Conservation (phyloP, 2,329 filamentous ascomycete species). For the Fusarium tanahbumbuense region DNA sequence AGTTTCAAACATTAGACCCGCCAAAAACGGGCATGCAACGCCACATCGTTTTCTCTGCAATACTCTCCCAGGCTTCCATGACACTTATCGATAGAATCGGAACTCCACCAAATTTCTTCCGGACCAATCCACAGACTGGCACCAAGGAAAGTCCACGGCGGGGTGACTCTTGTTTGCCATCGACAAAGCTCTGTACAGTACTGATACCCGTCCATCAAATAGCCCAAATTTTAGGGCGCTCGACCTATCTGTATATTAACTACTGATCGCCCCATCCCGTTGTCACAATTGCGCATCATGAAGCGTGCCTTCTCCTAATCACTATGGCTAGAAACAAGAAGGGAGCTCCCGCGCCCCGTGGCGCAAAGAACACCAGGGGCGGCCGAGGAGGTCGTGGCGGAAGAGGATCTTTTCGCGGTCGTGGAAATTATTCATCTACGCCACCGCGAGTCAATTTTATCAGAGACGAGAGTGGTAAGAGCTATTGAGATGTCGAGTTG, state of each 20-base stretch:
- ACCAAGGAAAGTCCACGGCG: slow-evolving; percentile 12
- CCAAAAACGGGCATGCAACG: slow-evolving; percentile 4
- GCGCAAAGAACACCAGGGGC: slow-evolving; percentile 35
- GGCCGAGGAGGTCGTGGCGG: slow-evolving; percentile 35
- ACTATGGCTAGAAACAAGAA: slow-evolving; percentile 45
- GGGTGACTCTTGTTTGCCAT: slow-evolving; percentile 40
- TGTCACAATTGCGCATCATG: slow-evolving; percentile 20
- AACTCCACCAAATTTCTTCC: slow-evolving; percentile 5
- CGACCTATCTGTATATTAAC: neutral
- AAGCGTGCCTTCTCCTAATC: neutral
- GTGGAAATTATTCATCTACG: slow-evolving; percentile 16
- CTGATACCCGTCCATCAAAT: slow-evolving; percentile 3
- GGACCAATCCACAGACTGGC: slow-evolving; percentile 24
- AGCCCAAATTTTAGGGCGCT: neutral
- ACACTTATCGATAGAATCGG: slow-evolving; percentile 24
- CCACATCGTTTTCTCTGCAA: neutral
- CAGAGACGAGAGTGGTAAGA: slow-evolving; percentile 34
- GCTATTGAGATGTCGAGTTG: neutral
- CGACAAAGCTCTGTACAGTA: slow-evolving; percentile 2
- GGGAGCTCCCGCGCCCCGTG: slow-evolving; percentile 34
- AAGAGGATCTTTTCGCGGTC: slow-evolving; percentile 25
- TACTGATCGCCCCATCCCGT: neutral
- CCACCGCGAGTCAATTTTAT: slow-evolving; percentile 8
- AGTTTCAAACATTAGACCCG: neutral
- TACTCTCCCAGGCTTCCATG: slow-evolving; percentile 20